Conservation (phyloP, 2,329 filamentous ascomycete species). For the Aspergillus neoniger region DNA sequence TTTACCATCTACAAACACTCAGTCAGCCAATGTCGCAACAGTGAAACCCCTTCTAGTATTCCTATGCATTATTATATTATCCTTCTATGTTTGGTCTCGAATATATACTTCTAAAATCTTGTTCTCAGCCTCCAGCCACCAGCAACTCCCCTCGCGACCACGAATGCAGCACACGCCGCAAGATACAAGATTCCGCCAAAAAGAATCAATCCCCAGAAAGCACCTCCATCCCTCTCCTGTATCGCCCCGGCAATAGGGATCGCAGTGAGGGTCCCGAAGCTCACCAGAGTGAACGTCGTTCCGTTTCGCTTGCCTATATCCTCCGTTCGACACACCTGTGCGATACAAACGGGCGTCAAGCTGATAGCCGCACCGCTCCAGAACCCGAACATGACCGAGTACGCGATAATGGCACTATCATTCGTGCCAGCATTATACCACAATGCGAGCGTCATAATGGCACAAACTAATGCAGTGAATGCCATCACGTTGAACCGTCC, state of each 20-base stretch:
- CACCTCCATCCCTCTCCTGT: conserved; percentile 5
- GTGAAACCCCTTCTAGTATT: neutral
- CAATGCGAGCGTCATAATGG: conserved; percentile 24
- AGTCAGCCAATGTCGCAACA: neutral
- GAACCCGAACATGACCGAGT: conserved; percentile 26
- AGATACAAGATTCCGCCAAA: conserved; percentile 30
- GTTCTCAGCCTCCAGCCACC: conserved; percentile 22
- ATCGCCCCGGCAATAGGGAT: conserved; percentile 32
- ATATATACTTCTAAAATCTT: conserved; percentile 17
- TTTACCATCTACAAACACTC: too few relatives aligned
- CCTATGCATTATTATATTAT: neutral
- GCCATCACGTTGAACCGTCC: conserved; percentile 38
- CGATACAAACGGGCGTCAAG: conserved; percentile 34
- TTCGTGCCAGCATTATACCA: conserved; percentile 24
- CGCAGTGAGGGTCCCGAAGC: conserved; percentile 24
- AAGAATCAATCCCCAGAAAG: conserved; percentile 17
- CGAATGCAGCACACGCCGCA: conserved; percentile 25
- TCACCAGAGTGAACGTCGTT: conserved; percentile 28
- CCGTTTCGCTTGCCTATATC: conserved; percentile 31
- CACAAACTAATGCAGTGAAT: conserved; percentile 20
- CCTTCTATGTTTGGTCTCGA: neutral
- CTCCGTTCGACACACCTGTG: conserved; percentile 32
- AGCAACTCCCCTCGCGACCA: conserved; percentile 25
- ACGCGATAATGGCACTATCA: conserved; percentile 24
- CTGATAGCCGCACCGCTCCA: conserved; percentile 32